Evolutionary conservation across 2,329 filamentous ascomycete genomes (phyloP), one percentile per base, ranked within the genome.

Genomic region (Aspergillus niger): DNA sequence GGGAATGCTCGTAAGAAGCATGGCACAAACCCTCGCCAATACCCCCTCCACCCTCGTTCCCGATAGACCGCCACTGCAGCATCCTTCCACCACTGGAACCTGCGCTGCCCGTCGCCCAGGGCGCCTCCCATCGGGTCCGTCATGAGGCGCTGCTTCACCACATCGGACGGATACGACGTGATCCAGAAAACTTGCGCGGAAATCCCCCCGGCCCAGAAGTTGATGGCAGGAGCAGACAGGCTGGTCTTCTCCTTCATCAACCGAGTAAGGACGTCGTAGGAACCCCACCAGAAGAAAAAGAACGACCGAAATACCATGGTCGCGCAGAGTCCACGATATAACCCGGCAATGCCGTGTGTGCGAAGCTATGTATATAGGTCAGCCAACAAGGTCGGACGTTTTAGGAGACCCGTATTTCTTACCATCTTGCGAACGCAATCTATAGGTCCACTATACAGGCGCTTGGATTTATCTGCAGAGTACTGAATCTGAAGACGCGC

Each of bases 221-320:
- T 98, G 71, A 98, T 83, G 1, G 88, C 88, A 0, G 95, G 92
- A 0, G 87, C 86, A 57, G 90, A 90, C 57, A 97, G 79, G 11
- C 69, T 77, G 2, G 93, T 97, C 69, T 87, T 81, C 17, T 85
- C 77, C 57, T 85, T 81, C 72, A 98, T 80, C 61, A 83, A 79
- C 22, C 86, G 83, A 5, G 91, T 91, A 67, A 98, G 84, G 30
- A 97, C 69, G 70, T 97, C 94, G 80, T 99, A 99, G 62, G 88
- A 90, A n/a, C 89, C 88, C 95, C 95, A 99, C 93, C 93, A 98
- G 81, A 89, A 95, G 83, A 97, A 97, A 83, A 99, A 99, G 80
- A 94, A 96, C 13, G 88, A 87, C 17, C 95, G 86, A 80, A 98
- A 98, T 51, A 98, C 77, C 52, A 98, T 81, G 0, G 95, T 98